Evolutionary conservation across 495 filamentous ascomycete genomes (phyloP).

Genomic region (Durotheca rogersii): DNA sequence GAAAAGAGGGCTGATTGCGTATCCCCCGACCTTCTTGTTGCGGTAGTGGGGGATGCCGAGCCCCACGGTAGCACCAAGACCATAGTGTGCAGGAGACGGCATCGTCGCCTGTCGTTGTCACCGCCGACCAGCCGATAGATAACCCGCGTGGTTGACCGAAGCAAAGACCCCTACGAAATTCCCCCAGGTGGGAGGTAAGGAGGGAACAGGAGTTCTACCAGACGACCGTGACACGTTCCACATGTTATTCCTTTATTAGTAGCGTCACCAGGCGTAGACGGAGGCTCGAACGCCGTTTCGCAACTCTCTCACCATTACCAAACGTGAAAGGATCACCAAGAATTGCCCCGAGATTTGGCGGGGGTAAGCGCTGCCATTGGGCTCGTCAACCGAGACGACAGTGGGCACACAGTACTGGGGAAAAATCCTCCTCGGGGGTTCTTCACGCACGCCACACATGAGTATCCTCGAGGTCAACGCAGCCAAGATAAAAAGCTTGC

Average conservation of each 20-base stretch:
- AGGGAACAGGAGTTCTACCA: background rate
- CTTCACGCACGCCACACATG: background rate
- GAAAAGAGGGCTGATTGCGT: background rate
- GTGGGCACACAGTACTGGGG: conserved; percentile 8
- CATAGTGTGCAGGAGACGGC: background rate
- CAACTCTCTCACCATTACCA: conserved; percentile 1
- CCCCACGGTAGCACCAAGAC: background rate
- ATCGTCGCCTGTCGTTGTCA: background rate
- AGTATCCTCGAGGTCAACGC: too few relatives aligned
- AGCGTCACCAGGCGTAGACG: conserved; percentile 4
- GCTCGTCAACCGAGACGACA: conserved; percentile 5
- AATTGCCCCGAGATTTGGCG: conserved; percentile 1
- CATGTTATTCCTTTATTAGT: conserved; percentile 1
- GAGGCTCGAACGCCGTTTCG: conserved; percentile 20
- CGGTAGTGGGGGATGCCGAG: background rate
- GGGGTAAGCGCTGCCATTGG: conserved; percentile 5
- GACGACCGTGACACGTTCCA: background rate
- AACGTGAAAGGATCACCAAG: conserved; percentile 11
- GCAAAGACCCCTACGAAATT: background rate
- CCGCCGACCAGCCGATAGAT: background rate
- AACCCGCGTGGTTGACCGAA: background rate
- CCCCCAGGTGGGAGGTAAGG: background rate
- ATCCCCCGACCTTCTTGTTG: background rate
- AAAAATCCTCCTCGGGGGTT: too few relatives aligned
- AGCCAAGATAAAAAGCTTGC: conserved; percentile 4